phyloP scores from a whole-genome alignment of 495 filamentous ascomycete species.

The Stereocaulon alpinum region DNA sequence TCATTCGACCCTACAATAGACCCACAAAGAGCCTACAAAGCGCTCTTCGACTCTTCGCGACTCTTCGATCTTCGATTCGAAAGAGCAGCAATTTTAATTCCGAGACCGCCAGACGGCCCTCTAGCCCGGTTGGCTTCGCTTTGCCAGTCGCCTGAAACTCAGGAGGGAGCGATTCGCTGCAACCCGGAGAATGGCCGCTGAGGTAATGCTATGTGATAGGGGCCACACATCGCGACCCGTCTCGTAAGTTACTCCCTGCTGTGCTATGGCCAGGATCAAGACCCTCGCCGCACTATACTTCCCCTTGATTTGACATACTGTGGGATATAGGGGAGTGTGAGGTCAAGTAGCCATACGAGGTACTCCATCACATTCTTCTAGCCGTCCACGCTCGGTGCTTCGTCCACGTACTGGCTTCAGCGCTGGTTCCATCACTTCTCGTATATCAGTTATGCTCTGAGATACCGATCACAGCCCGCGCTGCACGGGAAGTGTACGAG shows the following conservation, averaged over 20 bases:
- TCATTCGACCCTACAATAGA: not conserved
- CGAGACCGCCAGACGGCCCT: not conserved
- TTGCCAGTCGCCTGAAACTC: constrained; percentile 1
- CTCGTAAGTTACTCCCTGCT: not conserved
- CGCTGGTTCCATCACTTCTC: too few species aligned
- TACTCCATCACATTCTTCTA: not conserved
- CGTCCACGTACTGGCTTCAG: not conserved
- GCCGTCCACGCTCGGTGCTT: not conserved
- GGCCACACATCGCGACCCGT: not conserved
- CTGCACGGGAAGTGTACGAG: not conserved
- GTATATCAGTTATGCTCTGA: not conserved
- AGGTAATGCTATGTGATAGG: not conserved
- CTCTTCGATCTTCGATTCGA: too few species aligned
- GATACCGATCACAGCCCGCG: too few species aligned
- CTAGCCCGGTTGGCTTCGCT: not conserved
- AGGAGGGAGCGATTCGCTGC: not conserved
- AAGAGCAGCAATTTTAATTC: not conserved
- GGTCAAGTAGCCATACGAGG: not conserved
- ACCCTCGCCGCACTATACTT: not conserved
- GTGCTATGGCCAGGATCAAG: not conserved
- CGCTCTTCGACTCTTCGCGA: not conserved
- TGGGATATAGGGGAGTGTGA: not conserved
- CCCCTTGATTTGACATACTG: not conserved
- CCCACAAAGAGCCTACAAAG: not conserved
- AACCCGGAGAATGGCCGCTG: not conserved